Base-by-base conservation (phyloP, 192 early-diverging fungal species). In the Chytriomyces confervae region DNA sequence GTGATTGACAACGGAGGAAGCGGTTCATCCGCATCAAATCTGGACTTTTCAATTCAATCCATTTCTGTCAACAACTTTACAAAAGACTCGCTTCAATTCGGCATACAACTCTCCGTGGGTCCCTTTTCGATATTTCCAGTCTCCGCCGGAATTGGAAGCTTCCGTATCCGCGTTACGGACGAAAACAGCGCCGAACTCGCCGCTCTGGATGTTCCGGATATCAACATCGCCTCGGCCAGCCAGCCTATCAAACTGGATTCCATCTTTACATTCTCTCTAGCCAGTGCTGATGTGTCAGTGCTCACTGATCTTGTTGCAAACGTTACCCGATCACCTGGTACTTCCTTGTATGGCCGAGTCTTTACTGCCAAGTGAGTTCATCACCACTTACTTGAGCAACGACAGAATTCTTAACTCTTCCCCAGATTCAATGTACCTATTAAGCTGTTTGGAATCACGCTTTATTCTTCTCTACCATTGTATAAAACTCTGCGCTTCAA, bases 381-480 rank as follows among this genome's bases (percentile, higher is more conserved):
- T 57, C 53, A 57, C 16, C 20, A 20, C 20, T 57, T 20, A 57
- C 53, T 57, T 57, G 53, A 36, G 36, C 36, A 36, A 36, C 36
- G 53, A 57, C 16, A 5, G 13, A 57, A 57, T n/a, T 57, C 1
- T 13, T 57, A 57, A 57, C 16, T 3, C 13, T n/a, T 57, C 2
- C 24, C 24, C 53, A 57, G 53, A 20, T 57, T 57, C 53, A 57
- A 57, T 20, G 53, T 79, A 24, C 77, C 82, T 18, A 71, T 82
- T 57, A 75, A 27, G 66, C 36, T 80, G 64, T 82, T 78, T 66
- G 84, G 84, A 2, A 78, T 85, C 69, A 80, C 81, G 20, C 61
- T 75, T 29, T 85, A 85, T 79, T 72, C 69, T n/a, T 64, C 61
- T 10, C 62, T 85, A 9, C 79, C 81, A 29, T 57, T 85, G 24